Evolutionary conservation across 129 eudicot species (phyloP).

Genomic region (Calendula officinalis): DNA sequence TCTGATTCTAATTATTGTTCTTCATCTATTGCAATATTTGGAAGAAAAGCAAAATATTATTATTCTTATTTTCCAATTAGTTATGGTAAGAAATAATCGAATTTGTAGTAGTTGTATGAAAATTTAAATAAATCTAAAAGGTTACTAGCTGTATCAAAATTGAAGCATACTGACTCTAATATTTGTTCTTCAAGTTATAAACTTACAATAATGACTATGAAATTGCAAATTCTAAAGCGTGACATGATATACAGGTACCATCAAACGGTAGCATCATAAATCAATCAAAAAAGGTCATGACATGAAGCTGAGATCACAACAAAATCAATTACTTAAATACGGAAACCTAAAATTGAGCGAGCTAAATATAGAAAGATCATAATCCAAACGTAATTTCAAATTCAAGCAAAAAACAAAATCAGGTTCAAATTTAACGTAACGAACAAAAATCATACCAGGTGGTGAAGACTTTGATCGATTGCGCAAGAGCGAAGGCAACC

Average conservation of each 20-base stretch:
- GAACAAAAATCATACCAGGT: slow-evolving; percentile 46
- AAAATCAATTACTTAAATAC: slow-evolving; percentile 11
- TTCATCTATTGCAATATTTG: background rate
- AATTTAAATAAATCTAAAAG: background rate
- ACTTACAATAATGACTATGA: background rate
- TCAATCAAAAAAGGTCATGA: slow-evolving; percentile 9
- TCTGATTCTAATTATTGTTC: background rate
- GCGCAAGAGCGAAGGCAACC: slow-evolving; percentile 71
- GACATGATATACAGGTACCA: background rate
- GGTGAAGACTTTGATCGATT: slow-evolving; percentile 66
- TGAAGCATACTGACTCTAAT: background rate
- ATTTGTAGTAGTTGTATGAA: background rate
- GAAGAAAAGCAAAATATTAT: background rate
- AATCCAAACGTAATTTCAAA: background rate
- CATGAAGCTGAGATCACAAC: slow-evolving; percentile 11
- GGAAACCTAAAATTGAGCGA: background rate
- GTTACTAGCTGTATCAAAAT: background rate
- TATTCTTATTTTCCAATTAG: background rate
- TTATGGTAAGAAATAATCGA: background rate
- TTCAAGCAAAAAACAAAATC: background rate
- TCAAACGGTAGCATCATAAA: background rate
- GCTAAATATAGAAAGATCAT: background rate
- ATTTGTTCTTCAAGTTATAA: background rate
- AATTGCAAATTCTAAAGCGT: background rate
- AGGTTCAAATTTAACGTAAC: background rate